phyloP scores from a whole-genome alignment of 139 green algal genomes.

The Closterium sp. region DNA sequence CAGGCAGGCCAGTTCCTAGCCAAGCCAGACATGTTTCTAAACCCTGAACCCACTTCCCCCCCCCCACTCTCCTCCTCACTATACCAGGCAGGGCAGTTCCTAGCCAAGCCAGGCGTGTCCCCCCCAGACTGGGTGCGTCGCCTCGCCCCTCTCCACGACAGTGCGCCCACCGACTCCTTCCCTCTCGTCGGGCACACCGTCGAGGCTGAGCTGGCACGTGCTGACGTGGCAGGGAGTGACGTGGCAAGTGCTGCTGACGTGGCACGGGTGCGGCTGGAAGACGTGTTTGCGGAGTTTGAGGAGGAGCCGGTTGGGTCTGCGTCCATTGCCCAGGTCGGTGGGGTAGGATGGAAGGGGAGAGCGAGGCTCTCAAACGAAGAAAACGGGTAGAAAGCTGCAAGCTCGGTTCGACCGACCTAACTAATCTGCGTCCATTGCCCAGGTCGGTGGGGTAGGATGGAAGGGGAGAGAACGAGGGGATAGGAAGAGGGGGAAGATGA shows the following conservation, averaged over 20 bases:
- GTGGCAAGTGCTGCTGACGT: background rate
- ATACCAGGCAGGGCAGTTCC: conserved; percentile 44
- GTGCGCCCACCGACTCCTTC: conserved; percentile 38
- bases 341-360: too few species aligned
- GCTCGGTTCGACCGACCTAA: too few species aligned
- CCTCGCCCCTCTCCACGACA: conserved; percentile 30
- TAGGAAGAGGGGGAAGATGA: too few species aligned
- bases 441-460: too few species aligned
- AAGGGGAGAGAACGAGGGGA: too few species aligned
- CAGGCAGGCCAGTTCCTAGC: conserved; percentile 50
- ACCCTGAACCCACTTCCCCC: conserved; percentile 31
- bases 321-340: conserved; percentile 48
- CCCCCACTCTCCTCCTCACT: background rate
- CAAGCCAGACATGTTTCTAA: conserved; percentile 49
- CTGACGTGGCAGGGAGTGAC: background rate
- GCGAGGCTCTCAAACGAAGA: too few species aligned
- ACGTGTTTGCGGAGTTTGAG: conserved; percentile 39
- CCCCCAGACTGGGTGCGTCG: conserved; percentile 36
- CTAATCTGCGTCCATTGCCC: conserved; percentile 39
- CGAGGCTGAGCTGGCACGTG: conserved; percentile 36
- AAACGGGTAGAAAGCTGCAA: too few species aligned
- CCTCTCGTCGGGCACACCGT: background rate
- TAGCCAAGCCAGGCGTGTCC: conserved; percentile 50
- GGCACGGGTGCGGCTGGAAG: background rate
- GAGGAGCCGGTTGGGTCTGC: conserved; percentile 46